Base-by-base conservation (phyloP, 1,139 yeast genomes). In the Diutina catenulata region DNA sequence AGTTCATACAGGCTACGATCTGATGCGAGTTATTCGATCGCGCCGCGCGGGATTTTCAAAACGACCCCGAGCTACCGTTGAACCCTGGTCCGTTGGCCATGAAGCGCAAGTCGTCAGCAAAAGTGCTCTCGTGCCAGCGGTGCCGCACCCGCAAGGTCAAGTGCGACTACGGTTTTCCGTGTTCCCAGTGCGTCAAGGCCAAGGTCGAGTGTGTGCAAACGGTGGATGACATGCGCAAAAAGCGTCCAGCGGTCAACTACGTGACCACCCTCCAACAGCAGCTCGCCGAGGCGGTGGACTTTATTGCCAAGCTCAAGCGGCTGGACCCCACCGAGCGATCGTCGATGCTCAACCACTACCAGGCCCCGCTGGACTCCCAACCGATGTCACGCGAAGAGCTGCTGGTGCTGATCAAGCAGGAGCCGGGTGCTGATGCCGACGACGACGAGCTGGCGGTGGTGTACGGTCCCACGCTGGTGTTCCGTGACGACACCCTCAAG, bases 81-180 rank as follows among this genome's bases (percentile, higher is more conserved):
- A n/a, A n/a, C n/a, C n/a, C n/a, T n/a, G n/a, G n/a, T n/a, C n/a
- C n/a, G n/a, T n/a, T n/a, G n/a, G n/a, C n/a, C n/a, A 31, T 31
- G 35, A 31, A 31, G 25, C 20, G 35, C 24, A 31, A 31, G 21
- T 25, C n/a, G 22, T 21, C 35, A 13, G n/a, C n/a, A n/a, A 31
- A 31, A n/a, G 35, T 31, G 4, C 25, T 53, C 29, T 57, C 63
- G 37, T 73, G 79, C 48, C 67, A 64, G 46, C 50, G 73, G 37
- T 74, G 80, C 48, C 57, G 79, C 16, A 45, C 57, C n/a, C 60
- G 74, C 38, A 69, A 74, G 47, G 71, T 73, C 45, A 71, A 70
- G 49, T 75, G 81, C 49, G 67, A 70, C 46, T 56, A 62, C 39
- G 63, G 60, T 8, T 54, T 51, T 38, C 80, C 80, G 0, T 75